These are phyloP conservation scores for Schizonepeta tenuifolia DNA, from an alignment of 257 asterid genomes.

Conservation along the genomic window DNA sequence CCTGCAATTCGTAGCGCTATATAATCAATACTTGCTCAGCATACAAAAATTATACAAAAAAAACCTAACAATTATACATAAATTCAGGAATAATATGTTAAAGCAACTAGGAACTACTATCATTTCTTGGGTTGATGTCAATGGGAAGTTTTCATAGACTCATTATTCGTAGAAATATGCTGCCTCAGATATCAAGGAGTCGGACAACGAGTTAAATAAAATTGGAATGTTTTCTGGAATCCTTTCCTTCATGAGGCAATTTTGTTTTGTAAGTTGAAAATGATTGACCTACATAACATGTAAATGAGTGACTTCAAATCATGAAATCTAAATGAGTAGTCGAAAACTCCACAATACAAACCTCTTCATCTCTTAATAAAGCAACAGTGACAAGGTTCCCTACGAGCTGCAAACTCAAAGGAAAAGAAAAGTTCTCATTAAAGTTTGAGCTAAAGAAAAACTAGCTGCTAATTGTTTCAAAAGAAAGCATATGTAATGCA, in stretches of 20 bases:
- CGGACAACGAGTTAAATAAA: background rate
- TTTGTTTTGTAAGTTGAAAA: conserved; percentile 8
- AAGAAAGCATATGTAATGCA: conserved; percentile 29
- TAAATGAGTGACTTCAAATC: conserved; percentile 2
- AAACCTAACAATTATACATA: background rate
- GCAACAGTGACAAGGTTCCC: conserved; percentile 90
- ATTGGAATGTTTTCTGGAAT: background rate
- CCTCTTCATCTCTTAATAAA: conserved; percentile 74
- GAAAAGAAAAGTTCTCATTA: conserved; percentile 11
- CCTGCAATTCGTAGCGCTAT: conserved; percentile 54
- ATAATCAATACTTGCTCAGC: conserved; percentile 21
- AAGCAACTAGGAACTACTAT: background rate
- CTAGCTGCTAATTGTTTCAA: conserved; percentile 15
- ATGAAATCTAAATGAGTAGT: background rate
- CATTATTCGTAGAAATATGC: background rate
- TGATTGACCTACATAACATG: background rate
- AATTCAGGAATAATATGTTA: background rate
- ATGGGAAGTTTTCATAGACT: background rate
- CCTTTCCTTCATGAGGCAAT: conserved; percentile 2
- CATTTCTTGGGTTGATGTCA: background rate
- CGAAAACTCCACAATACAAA: conserved; percentile 32
- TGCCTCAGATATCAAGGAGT: background rate
- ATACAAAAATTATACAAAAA: background rate
- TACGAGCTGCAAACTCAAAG: conserved; percentile 63
- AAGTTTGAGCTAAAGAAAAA: background rate